These are phyloP conservation scores for Talaromyces sp. DNA, from an alignment of 2,329 filamentous ascomycete species.

Conservation along the genomic window DNA sequence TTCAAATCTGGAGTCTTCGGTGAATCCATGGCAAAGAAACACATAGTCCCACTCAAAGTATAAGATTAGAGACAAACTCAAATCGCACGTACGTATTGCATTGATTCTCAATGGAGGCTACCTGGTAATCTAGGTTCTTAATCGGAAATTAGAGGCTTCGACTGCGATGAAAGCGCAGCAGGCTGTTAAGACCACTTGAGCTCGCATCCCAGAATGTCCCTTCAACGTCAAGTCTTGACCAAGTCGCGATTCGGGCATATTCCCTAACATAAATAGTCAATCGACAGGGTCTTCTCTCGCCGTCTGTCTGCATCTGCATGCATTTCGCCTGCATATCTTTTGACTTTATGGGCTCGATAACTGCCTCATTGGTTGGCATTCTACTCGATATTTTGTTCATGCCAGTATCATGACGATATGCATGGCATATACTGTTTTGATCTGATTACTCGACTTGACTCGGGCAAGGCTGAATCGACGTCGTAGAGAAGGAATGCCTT, in stretches of 20 bases:
- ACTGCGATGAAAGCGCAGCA: neutral
- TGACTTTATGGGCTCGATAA: neutral
- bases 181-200: neutral
- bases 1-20: neutral
- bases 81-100: too few species aligned
- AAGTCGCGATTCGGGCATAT: neutral
- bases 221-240: neutral
- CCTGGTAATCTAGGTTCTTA: neutral
- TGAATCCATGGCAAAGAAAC: neutral
- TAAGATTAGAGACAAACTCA: too few species aligned
- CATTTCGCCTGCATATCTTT: neutral
- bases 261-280: neutral
- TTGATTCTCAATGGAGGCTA: too few species aligned
- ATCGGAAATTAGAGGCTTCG: neutral
- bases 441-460: too few species aligned
- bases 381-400: too few species aligned
- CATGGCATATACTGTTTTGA: too few species aligned
- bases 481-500: too few species aligned
- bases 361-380: neutral
- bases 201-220: neutral
- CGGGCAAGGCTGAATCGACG: too few species aligned
- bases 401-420: too few species aligned
- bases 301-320: neutral
- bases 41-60: neutral
- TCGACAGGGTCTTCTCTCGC: neutral